phyloP scores from a whole-genome alignment of 768 basidiomycete genomes.

The Tulasnella calospora region DNA sequence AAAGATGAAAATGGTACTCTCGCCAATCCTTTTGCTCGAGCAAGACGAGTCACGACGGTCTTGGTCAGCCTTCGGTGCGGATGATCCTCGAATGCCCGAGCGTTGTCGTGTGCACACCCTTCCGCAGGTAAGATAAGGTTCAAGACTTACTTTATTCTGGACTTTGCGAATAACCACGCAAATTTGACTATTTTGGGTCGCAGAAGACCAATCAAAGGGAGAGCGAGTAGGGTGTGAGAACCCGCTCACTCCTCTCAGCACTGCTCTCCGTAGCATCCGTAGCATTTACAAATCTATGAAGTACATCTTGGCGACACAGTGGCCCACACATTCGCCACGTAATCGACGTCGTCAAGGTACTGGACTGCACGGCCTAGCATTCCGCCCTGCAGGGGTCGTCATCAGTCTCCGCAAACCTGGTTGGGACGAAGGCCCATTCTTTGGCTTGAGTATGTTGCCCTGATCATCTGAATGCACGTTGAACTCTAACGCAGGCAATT shows the following conservation, averaged over 20 bases:
- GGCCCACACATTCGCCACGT: neutral
- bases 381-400: neutral
- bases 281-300: neutral
- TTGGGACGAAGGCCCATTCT: neutral
- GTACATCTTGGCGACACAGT: neutral
- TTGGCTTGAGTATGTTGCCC: neutral
- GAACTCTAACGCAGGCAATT: neutral
- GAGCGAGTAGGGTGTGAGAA: neutral
- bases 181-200: neutral
- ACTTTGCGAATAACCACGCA: neutral
- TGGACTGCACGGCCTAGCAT: neutral
- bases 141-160: neutral
- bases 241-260: neutral
- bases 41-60: neutral
- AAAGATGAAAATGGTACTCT: too few relatives aligned
- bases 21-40: neutral
- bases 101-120: neutral
- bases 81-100: neutral
- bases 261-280: conserved; percentile 4
- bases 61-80: neutral
- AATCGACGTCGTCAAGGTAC: neutral
- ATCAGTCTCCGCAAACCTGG: neutral
- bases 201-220: conserved; percentile 1
- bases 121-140: neutral
- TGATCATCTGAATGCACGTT: neutral